These are phyloP conservation scores for Schwanniomyces vanrijiae DNA, from an alignment of 805 yeast species.

Conservation along the genomic window DNA sequence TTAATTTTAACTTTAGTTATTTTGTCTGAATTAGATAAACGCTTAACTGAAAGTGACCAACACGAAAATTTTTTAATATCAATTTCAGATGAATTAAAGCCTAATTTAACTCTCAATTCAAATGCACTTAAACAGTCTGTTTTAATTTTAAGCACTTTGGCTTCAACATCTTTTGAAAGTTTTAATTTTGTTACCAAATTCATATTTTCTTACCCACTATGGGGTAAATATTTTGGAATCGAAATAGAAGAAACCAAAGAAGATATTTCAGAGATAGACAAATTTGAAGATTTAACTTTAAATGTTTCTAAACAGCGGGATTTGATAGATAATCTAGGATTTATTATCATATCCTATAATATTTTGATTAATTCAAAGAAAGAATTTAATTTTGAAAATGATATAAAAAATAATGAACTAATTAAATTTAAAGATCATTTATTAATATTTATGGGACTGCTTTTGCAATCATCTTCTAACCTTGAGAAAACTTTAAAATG, in stretches of 20 bases:
- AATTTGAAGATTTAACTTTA: slow-evolving; percentile 26
- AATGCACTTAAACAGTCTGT: slow-evolving; percentile 64
- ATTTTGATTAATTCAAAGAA: slow-evolving; percentile 17
- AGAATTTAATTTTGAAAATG: slow-evolving; percentile 6
- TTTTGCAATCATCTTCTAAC: slow-evolving; percentile 64
- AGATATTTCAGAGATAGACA: slow-evolving; percentile 15
- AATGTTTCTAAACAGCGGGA: slow-evolving; percentile 60
- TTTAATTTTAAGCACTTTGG: slow-evolving; percentile 54
- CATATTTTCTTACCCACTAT: slow-evolving; percentile 34
- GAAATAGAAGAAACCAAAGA: slow-evolving; percentile 13
- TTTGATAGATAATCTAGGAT: slow-evolving; percentile 59
- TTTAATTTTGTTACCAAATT: slow-evolving; percentile 48
- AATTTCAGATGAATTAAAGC: slow-evolving; percentile 47
- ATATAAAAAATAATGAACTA: slow-evolving; percentile 35
- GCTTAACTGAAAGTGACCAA: slow-evolving; percentile 22
- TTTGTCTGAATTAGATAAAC: slow-evolving; percentile 39
- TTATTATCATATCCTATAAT: slow-evolving; percentile 49
- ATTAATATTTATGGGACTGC: slow-evolving; percentile 64
- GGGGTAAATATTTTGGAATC: slow-evolving; percentile 40
- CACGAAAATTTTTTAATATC: slow-evolving; percentile 41
- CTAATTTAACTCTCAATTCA: slow-evolving; percentile 51
- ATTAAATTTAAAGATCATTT: slow-evolving; percentile 61
- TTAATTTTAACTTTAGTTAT: slow-evolving; percentile 38
- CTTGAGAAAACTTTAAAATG: slow-evolving; percentile 70
- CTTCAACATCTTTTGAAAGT: slow-evolving; percentile 44